phyloP scores from a whole-genome alignment of 2,329 filamentous ascomycete species.

The Calonectria honghensis region DNA sequence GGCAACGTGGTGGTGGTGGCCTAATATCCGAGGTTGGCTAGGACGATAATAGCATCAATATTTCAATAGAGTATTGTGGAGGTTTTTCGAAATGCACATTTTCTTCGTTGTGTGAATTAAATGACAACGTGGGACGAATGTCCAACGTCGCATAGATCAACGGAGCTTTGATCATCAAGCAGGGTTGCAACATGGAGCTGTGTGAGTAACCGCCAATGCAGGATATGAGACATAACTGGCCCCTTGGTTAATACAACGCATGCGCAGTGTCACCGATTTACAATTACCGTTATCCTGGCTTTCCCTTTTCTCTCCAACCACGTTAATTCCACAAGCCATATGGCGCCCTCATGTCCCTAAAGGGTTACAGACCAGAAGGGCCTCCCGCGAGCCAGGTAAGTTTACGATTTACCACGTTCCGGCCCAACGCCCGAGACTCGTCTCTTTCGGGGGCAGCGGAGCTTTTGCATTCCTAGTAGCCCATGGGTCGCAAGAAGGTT shows the following conservation, averaged over 20 bases:
- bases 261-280: background rate
- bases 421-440: constrained; percentile 1
- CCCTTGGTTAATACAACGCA: background rate
- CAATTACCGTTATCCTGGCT: background rate
- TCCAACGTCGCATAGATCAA: background rate
- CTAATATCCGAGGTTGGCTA: background rate
- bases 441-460: background rate
- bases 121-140: background rate
- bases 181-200: background rate
- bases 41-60: constrained; percentile 4
- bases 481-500: background rate
- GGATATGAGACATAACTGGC: no score
- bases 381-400: constrained; percentile 2
- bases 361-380: background rate
- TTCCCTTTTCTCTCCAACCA: background rate
- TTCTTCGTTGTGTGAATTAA: background rate
- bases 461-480: constrained; percentile 1
- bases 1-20: no score
- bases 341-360: background rate
- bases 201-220: background rate
- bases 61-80: background rate
- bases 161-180: constrained; percentile 6
- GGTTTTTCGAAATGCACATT: background rate
- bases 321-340: background rate
- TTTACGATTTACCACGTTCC: constrained; percentile 7